Conservation (phyloP, 1,284 basidiomycete genomes). For the Trametes versicolor region DNA sequence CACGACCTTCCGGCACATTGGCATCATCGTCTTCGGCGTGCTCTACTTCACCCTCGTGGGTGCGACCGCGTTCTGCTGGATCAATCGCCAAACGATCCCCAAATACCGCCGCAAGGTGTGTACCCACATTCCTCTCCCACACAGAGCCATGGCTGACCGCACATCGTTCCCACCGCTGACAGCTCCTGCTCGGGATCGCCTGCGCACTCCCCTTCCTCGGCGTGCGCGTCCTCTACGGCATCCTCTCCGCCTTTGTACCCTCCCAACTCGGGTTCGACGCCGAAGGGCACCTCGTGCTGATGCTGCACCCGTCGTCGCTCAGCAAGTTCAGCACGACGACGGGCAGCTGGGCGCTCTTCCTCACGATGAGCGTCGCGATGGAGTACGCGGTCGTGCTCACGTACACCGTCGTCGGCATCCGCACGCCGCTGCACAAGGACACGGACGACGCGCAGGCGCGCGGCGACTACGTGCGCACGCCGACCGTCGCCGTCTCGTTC, state of each 20-base stretch:
- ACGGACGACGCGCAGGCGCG: constrained; percentile 36
- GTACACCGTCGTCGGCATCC: constrained; percentile 54
- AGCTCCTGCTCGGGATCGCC: constrained; percentile 61
- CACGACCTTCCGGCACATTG: constrained; percentile 56
- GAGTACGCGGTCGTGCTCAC: constrained; percentile 45
- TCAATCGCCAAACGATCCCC: constrained; percentile 55
- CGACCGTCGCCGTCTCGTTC: not conserved
- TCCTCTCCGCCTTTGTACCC: constrained; percentile 57
- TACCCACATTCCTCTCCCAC: not conserved
- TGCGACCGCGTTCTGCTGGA: constrained; percentile 57
- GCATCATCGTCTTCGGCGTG: constrained; percentile 59
- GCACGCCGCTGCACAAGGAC: constrained; percentile 46
- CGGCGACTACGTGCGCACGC: not conserved
- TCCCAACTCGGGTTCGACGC: constrained; percentile 12
- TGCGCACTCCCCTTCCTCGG: constrained; percentile 66
- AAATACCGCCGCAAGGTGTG: constrained; percentile 44
- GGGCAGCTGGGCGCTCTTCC: constrained; percentile 12
- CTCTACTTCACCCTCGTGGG: constrained; percentile 56
- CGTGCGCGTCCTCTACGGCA: constrained; percentile 61
- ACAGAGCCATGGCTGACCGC: no score
- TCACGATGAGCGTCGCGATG: constrained; percentile 6
- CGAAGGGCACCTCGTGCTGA: constrained; percentile 11
- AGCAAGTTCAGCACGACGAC: constrained; percentile 9
- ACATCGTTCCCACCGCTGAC: not conserved
- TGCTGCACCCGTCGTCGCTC: constrained; percentile 12